Conservation (phyloP, 805 yeast species). For the Saccharomycodes ludwigii region DNA sequence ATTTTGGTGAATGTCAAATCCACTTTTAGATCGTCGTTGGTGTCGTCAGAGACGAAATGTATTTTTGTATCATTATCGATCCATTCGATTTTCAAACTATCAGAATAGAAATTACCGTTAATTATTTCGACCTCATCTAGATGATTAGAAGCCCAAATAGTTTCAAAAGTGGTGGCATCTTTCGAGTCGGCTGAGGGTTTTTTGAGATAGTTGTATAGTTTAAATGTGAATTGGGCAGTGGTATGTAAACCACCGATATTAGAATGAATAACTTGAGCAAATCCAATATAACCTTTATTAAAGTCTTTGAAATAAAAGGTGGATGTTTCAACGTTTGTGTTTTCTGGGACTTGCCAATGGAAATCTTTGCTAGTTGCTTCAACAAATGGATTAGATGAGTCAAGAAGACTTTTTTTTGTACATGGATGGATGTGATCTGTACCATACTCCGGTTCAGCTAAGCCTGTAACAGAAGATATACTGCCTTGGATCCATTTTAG, state of each 20-base stretch:
- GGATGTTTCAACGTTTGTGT: slow-evolving; percentile 91
- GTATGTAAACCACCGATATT: slow-evolving; percentile 78
- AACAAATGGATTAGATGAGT: too few species aligned
- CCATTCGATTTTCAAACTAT: slow-evolving; percentile 52
- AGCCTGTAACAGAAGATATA: slow-evolving; percentile 88
- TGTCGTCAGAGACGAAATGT: slow-evolving; percentile 43
- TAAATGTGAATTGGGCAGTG: slow-evolving; percentile 89
- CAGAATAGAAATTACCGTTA: slow-evolving; percentile 71
- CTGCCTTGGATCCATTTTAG: slow-evolving; percentile 77
- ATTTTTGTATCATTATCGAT: slow-evolving; percentile 39
- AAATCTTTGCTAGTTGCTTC: slow-evolving; percentile 56
- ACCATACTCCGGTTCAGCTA: slow-evolving; percentile 96
- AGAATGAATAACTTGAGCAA: slow-evolving; percentile 91
- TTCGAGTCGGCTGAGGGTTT: too few species aligned
- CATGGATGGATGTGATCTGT: slow-evolving; percentile 84
- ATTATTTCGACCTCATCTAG: slow-evolving; percentile 61
- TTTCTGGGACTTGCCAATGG: slow-evolving; percentile 59
- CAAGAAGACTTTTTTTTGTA: slow-evolving; percentile 47
- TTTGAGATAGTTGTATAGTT: slow-evolving; percentile 52
- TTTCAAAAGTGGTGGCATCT: slow-evolving; percentile 26
- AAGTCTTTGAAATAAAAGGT: slow-evolving; percentile 73
- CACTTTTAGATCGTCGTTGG: slow-evolving; percentile 55
- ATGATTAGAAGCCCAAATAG: slow-evolving; percentile 84
- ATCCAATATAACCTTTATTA: slow-evolving; percentile 57
- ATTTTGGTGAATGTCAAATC: slow-evolving; percentile 51